Evolutionary conservation across 2,329 filamentous ascomycete species (phyloP), one percentile per base, ranked within the genome.

Genomic region (Fusarium dlaminii): DNA sequence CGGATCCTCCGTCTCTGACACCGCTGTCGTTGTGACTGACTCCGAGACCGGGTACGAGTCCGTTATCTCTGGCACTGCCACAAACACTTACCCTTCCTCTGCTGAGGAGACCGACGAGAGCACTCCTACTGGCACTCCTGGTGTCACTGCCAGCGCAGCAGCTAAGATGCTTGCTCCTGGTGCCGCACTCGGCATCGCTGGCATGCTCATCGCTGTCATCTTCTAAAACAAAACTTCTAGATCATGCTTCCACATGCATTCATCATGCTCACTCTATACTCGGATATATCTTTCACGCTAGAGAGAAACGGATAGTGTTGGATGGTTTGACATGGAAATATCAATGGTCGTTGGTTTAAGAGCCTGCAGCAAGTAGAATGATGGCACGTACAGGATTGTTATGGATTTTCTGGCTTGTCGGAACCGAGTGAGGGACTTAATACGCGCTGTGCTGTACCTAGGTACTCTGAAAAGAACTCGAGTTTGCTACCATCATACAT

Each of bases 111-210:
- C 70, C 15, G 72, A 51, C 13, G 75, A 59, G 32, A 65, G 51
- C 36, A 73, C 74, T 66, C 70, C 80, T 43, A 75, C 79, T 27
- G 70, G 77, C 32, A 78, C 77, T 30, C 76, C 76, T 37, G 78
- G 77, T 13, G 78, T 80, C 45, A 78, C 79, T 34, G 74, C 80
- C 32, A 81, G 80, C 17, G 81, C 78, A n/a, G 81, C 78, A 30
- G 80, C 77, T 36, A 66, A 72, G n/a, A 69, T 73, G 40, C 69
- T 75, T 48, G 51, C 74, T 54, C 72, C 77, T 11, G 73, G 70
- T n/a, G 74, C 75, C 8, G 62, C 72, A 43, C 57, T 82, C 37
- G 80, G 77, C 46, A 57, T 76, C 34, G 79, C 70, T 30, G 76
- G 73, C 72, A 62, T 82, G 56, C 69, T 78, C 45, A 65, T 77